phyloP scores from a whole-genome alignment of 2,329 filamentous ascomycete species.

The Cadophora luteo-olivacea region DNA sequence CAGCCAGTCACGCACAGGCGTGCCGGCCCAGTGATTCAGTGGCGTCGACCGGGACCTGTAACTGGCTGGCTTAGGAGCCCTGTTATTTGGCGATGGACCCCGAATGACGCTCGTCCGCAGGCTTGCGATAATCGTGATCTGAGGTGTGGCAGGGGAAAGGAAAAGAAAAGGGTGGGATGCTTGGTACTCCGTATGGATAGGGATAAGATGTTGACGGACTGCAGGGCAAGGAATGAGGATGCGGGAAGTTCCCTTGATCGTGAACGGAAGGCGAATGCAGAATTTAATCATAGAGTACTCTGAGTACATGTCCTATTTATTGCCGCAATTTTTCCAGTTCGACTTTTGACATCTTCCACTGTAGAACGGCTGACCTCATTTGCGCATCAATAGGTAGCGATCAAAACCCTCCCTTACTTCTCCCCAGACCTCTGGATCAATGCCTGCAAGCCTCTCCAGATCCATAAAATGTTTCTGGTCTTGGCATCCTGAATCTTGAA shows the following conservation, averaged over 20 bases:
- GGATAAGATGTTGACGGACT: no score
- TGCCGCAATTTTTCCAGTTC: neutral
- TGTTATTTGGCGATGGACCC: neutral
- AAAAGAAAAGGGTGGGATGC: neutral
- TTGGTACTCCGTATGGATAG: neutral
- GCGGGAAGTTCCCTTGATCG: neutral
- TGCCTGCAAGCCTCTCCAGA: neutral
- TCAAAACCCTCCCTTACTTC: neutral
- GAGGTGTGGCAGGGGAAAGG: constrained; percentile 4
- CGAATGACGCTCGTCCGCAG: constrained; percentile 12
- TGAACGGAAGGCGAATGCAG: neutral
- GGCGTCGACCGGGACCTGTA: neutral
- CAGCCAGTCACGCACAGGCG: neutral
- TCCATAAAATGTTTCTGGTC: constrained; percentile 7
- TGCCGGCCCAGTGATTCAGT: constrained; percentile 2
- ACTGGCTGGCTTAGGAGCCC: neutral
- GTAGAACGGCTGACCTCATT: neutral
- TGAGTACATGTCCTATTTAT: neutral
- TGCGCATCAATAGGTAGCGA: neutral
- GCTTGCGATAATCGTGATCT: constrained; percentile 11
- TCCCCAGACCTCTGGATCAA: neutral
- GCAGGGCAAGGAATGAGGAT: neutral
- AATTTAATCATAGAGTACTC: no score
- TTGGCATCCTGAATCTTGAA: neutral
- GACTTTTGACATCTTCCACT: neutral